These are phyloP conservation scores for Arthonia radiata DNA, from an alignment of 495 filamentous ascomycete species.

Conservation along the genomic window DNA sequence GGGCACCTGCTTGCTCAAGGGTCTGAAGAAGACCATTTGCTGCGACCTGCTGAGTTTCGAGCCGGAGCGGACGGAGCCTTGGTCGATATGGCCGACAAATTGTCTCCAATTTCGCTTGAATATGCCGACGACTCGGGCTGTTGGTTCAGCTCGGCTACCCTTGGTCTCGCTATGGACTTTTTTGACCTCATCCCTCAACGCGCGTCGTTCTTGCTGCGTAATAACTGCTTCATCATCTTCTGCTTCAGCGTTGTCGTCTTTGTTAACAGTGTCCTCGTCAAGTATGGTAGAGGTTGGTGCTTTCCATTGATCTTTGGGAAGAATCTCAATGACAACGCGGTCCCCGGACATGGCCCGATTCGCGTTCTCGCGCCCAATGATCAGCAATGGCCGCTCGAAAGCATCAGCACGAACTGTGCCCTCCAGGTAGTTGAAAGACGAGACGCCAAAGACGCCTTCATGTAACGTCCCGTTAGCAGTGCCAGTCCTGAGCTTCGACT, in stretches of 20 bases:
- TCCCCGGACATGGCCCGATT: slow-evolving; percentile 84
- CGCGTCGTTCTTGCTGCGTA: slow-evolving; percentile 61
- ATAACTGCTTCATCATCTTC: slow-evolving; percentile 56
- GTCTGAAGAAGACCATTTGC: slow-evolving; percentile 78
- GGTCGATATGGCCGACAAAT: slow-evolving; percentile 86
- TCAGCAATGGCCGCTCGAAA: slow-evolving; percentile 67
- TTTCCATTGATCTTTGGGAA: slow-evolving; percentile 92
- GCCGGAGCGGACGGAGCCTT: slow-evolving; percentile 49
- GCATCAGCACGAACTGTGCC: slow-evolving; percentile 70
- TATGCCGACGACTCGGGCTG: slow-evolving; percentile 76
- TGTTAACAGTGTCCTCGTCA: slow-evolving; percentile 78
- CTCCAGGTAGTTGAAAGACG: slow-evolving; percentile 91
- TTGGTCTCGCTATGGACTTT: slow-evolving; percentile 51
- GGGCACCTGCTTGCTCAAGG: slow-evolving; percentile 92
- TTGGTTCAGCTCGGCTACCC: slow-evolving; percentile 70
- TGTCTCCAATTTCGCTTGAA: slow-evolving; percentile 93
- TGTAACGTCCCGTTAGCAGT: slow-evolving; percentile 66
- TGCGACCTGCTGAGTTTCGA: slow-evolving; percentile 51
- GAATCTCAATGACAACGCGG: slow-evolving; percentile 68
- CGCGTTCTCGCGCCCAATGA: slow-evolving; percentile 88
- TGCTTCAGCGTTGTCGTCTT: slow-evolving; percentile 71
- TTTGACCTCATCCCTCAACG: slow-evolving; percentile 73
- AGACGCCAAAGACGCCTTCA: slow-evolving; percentile 87
- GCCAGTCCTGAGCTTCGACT: slow-evolving; percentile 91
- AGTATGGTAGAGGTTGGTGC: slow-evolving; percentile 81